These are phyloP conservation scores for Pseudozyma thailandica DNA, from an alignment of 1,284 basidiomycete genomes.

Conservation along the genomic window DNA sequence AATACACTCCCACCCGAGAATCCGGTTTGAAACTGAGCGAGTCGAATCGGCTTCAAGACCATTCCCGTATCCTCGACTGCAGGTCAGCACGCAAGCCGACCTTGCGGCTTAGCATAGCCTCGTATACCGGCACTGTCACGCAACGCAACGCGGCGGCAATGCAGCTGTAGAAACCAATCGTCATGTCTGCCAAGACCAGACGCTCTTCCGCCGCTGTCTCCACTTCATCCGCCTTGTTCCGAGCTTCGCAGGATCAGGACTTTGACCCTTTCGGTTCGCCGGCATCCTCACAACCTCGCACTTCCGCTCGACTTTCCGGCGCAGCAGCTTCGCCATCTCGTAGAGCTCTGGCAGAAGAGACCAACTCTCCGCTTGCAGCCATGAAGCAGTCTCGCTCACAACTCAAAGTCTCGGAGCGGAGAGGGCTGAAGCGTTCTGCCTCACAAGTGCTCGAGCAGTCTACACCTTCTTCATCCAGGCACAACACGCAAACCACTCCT, in stretches of 20 bases:
- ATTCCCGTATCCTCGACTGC: background rate
- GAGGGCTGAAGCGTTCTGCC: constrained; percentile 28
- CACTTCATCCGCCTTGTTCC: constrained; percentile 10
- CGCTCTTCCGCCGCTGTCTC: constrained; percentile 9
- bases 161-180: constrained; percentile 9
- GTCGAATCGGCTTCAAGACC: no score
- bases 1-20: no score
- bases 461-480: constrained; percentile 7
- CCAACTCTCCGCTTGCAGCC: constrained; percentile 6
- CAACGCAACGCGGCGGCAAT: constrained; percentile 6
- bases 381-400: constrained; percentile 33
- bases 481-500: constrained; percentile 2
- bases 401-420: constrained; percentile 7
- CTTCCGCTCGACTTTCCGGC: background rate
- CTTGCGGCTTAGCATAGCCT: no score
- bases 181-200: constrained; percentile 19
- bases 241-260: constrained; percentile 35
- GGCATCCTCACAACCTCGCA: constrained; percentile 6
- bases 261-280: constrained; percentile 27
- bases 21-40: no score
- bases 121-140: no score
- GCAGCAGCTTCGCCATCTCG: constrained; percentile 5
- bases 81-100: no score
- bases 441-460: constrained; percentile 5
- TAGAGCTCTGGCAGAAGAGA: constrained; percentile 22